Conservation (phyloP, 331 rosid species). For the Malus hybrid region DNA sequence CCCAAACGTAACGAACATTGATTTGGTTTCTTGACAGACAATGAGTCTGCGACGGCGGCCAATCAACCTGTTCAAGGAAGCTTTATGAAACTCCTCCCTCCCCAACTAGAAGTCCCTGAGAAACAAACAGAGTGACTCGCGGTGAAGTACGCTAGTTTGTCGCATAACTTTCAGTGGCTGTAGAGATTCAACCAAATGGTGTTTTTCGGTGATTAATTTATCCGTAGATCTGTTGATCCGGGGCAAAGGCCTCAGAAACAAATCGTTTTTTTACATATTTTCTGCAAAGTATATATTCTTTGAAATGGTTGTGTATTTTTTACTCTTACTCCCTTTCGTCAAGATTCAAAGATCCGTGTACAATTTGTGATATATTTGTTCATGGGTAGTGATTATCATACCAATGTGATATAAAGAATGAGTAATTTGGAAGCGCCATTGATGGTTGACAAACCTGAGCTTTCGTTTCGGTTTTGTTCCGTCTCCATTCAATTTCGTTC, state of each 20-base stretch:
- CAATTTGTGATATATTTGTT: conserved; percentile 25
- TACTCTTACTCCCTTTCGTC: conserved; percentile 25
- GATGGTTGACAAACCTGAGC: too few species aligned
- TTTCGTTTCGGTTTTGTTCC: too few species aligned
- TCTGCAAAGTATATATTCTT: conserved; percentile 49
- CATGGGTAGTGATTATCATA: conserved; percentile 41
- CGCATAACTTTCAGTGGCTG: conserved; percentile 26
- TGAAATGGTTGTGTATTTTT: conserved; percentile 45
- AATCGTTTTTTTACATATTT: conserved; percentile 42
- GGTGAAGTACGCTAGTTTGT: conserved; percentile 31
- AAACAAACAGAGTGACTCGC: conserved; percentile 39
- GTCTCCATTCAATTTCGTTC: too few species aligned
- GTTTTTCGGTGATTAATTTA: conserved; percentile 13
- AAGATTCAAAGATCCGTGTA: conserved; percentile 25
- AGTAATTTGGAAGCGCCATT: background rate
- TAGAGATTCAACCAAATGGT: conserved; percentile 14
- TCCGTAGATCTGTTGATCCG: conserved; percentile 28
- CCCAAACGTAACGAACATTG: background rate
- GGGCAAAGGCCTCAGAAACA: conserved; percentile 38
- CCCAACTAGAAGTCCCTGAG: conserved; percentile 73
- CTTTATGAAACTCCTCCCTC: conserved; percentile 66
- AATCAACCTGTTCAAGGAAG: conserved; percentile 71
- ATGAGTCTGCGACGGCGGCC: conserved; percentile 46
- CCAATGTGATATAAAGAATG: conserved; percentile 16
- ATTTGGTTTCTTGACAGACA: conserved; percentile 39